Evolutionary conservation across 495 filamentous ascomycete genomes (phyloP).

Genomic region (Trichoderma reesei): DNA sequence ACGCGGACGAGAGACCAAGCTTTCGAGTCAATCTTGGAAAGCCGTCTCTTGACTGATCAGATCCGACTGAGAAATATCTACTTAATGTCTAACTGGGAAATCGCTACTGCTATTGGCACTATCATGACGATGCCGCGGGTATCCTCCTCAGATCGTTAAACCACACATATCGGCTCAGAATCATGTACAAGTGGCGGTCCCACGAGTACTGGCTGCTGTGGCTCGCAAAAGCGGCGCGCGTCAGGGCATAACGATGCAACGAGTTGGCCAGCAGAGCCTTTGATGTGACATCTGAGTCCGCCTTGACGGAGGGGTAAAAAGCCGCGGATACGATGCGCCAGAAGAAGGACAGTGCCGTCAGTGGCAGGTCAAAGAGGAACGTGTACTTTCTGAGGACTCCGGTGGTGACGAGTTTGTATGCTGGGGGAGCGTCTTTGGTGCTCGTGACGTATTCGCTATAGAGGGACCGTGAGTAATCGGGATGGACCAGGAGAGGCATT

Average conservation of each 20-base stretch:
- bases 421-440: conserved; percentile 23
- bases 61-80: no score
- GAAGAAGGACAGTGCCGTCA: conserved; percentile 28
- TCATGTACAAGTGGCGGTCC: conserved; percentile 34
- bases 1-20: no score
- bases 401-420: conserved; percentile 29
- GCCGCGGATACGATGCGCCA: conserved; percentile 29
- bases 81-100: no score
- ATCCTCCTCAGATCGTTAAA: conserved; percentile 32
- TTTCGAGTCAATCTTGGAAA: no score
- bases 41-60: background rate
- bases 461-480: conserved; percentile 3
- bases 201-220: conserved; percentile 33
- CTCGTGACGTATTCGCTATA: conserved; percentile 23
- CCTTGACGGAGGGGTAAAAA: conserved; percentile 20
- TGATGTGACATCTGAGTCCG: conserved; percentile 16
- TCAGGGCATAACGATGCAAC: conserved; percentile 27
- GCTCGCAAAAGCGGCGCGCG: conserved; percentile 26
- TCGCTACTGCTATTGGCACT: no score
- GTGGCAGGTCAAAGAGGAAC: conserved; percentile 28
- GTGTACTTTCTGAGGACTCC: conserved; percentile 31
- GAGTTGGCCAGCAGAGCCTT: conserved; percentile 27
- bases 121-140: background rate
- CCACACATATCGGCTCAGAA: conserved; percentile 34
- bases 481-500: background rate